phyloP scores from a whole-genome alignment of 371 early-diverging fungal genomes.

The Saksenaea vasiformis region DNA sequence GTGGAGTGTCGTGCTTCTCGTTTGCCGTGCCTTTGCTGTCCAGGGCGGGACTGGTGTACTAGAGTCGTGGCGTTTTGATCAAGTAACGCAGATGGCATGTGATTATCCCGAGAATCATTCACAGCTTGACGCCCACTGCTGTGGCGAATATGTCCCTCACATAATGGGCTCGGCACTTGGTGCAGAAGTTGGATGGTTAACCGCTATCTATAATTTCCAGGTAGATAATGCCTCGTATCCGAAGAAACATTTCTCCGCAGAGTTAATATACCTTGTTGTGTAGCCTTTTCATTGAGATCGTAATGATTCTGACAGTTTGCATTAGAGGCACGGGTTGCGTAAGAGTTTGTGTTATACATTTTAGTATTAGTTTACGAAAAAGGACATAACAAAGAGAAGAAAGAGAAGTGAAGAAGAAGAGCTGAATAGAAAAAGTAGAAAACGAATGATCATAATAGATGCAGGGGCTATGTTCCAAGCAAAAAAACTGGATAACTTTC shows the following conservation, averaged over 20 bases:
- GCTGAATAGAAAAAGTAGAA: background rate
- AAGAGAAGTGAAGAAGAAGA: background rate
- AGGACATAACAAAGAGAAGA: background rate
- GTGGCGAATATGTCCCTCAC: too few species aligned
- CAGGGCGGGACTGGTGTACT: background rate
- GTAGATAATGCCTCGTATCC: too few species aligned
- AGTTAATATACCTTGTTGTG: too few species aligned
- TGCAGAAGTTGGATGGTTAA: too few species aligned
- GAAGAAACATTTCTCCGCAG: too few species aligned
- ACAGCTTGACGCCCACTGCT: background rate
- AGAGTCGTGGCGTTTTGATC: background rate
- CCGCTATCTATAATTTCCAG: too few species aligned
- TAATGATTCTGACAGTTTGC: too few species aligned
- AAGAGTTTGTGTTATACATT: too few species aligned
- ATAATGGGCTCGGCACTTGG: too few species aligned
- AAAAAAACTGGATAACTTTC: background rate
- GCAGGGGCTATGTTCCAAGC: conserved; percentile 3
- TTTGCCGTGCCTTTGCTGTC: background rate
- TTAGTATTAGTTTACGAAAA: too few species aligned
- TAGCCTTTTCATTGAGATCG: too few species aligned
- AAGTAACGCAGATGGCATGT: background rate
- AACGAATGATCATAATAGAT: background rate
- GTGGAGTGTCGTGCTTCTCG: background rate
- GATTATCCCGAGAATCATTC: background rate
- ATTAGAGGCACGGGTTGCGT: too few species aligned